Conservation (phyloP, 179 eudicot species). For the Beta macrorhiza region DNA sequence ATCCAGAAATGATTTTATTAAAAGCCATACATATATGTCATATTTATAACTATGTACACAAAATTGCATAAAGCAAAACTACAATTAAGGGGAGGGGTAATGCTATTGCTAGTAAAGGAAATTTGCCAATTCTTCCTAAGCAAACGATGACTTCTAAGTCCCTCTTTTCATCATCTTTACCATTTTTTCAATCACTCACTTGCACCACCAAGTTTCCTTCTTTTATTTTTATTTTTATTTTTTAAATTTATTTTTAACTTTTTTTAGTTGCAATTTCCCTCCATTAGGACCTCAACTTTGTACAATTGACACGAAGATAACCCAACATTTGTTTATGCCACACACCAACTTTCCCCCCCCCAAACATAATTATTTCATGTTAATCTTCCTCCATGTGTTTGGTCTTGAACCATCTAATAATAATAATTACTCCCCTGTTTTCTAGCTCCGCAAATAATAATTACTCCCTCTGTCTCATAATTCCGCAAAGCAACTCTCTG, state of each 20-base stretch:
- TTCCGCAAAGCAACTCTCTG: conserved; percentile 39
- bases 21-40: not conserved
- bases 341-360: not conserved
- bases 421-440: not conserved
- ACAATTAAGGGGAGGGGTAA: conserved; percentile 9
- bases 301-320: conserved; percentile 26
- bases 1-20: not conserved
- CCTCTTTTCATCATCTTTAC: conserved; percentile 14
- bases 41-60: conserved; percentile 27
- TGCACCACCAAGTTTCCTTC: not conserved
- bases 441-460: too few relatives aligned
- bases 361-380: not conserved
- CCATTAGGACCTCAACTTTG: conserved; percentile 23
- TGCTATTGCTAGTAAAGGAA: conserved; percentile 23
- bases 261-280: not conserved
- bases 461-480: not conserved
- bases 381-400: not conserved
- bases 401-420: not conserved
- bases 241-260: not conserved
- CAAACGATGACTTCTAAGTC: not conserved
- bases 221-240: not conserved
- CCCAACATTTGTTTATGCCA: conserved; percentile 6
- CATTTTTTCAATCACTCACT: conserved; percentile 15
- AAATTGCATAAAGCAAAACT: conserved; percentile 20
- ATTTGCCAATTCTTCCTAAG: conserved; percentile 12